Percentiles rank a stretch among this genome's conserved stretches.
phyloP scores from a whole-genome alignment of 805 yeast genomes.

The Lipomyces chichibuensis region DNA sequence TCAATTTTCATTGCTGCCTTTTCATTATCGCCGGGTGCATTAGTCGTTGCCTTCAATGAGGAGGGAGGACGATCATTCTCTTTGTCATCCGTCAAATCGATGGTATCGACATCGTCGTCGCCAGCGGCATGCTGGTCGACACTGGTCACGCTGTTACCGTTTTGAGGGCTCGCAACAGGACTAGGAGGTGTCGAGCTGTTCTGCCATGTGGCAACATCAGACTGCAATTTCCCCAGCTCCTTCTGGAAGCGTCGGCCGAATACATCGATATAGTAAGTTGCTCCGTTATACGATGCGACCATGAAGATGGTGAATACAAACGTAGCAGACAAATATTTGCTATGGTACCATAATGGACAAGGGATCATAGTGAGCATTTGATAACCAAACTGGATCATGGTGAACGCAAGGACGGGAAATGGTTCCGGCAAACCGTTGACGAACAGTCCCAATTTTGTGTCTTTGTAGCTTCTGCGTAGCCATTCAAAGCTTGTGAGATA shows the following conservation, averaged over 20 bases:
- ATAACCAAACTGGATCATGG: conserved; percentile 81
- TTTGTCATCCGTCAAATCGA: conserved; percentile 7
- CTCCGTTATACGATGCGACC: conserved; percentile 88
- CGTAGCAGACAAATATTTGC: conserved; percentile 64
- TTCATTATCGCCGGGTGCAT: background rate
- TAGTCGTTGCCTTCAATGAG: background rate
- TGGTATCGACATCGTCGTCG: conserved; percentile 20
- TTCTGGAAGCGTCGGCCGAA: conserved; percentile 89
- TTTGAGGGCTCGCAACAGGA: conserved; percentile 18
- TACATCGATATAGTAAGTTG: conserved; percentile 88
- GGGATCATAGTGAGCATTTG: conserved; percentile 84
- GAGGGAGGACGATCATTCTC: background rate
- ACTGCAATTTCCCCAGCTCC: conserved; percentile 72
- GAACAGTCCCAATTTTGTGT: conserved; percentile 66
- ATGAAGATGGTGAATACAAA: conserved; percentile 75
- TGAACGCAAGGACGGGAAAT: conserved; percentile 84
- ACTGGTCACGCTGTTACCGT: background rate
- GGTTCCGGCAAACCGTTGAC: conserved; percentile 84
- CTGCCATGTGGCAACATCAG: conserved; percentile 60
- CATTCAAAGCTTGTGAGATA: conserved; percentile 85
- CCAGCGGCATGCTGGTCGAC: background rate
- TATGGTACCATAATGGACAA: conserved; percentile 84
- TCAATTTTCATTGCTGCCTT: background rate
- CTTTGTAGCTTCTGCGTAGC: conserved; percentile 70
- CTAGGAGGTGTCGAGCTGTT: conserved; percentile 30